A percentile compares a stretch with the other conserved stretches of the same genome.
Evolutionary conservation across 805 yeast species (phyloP).

Genomic region (Ogataea zsoltii): DNA sequence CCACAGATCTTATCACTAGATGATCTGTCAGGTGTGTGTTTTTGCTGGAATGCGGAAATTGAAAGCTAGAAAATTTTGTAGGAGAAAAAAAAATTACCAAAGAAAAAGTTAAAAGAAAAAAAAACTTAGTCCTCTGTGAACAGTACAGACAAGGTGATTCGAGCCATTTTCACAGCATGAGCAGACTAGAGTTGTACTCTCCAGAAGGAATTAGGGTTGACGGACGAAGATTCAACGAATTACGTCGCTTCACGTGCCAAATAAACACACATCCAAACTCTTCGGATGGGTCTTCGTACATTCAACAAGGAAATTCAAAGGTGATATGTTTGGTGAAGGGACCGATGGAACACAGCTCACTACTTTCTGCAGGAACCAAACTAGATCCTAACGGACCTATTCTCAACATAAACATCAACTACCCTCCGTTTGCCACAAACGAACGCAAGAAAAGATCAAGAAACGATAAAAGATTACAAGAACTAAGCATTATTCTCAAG

Average conservation of each 20-base stretch:
- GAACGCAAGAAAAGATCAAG: conserved; percentile 69
- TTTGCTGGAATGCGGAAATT: not conserved
- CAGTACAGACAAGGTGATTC: too few relatives aligned
- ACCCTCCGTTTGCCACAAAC: conserved; percentile 79
- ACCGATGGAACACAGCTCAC: conserved; percentile 67
- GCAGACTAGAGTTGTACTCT: conserved; percentile 76
- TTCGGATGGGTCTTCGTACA: conserved; percentile 88
- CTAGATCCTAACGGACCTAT: conserved; percentile 54
- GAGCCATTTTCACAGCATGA: conserved; percentile 19
- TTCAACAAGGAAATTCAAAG: conserved; percentile 91
- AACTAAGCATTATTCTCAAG: conserved; percentile 63
- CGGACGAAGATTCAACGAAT: conserved; percentile 94
- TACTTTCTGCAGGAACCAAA: conserved; percentile 53
- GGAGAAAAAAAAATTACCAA: not conserved
- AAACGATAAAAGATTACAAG: conserved; percentile 70
- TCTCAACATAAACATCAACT: conserved; percentile 61
- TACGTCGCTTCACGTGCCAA: conserved; percentile 76
- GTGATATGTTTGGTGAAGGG: conserved; percentile 85
- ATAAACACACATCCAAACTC: conserved; percentile 86
- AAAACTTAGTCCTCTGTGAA: too few relatives aligned
- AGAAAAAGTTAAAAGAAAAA: conserved; percentile 1
- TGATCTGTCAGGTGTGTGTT: not conserved
- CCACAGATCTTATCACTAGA: not conserved
- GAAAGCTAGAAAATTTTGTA: not conserved
- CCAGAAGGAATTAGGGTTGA: conserved; percentile 94